A percentile compares a stretch with the other conserved stretches of the same genome.
Evolutionary conservation across 441 rosid species (phyloP).

Genomic region (Lepidium campestre): DNA sequence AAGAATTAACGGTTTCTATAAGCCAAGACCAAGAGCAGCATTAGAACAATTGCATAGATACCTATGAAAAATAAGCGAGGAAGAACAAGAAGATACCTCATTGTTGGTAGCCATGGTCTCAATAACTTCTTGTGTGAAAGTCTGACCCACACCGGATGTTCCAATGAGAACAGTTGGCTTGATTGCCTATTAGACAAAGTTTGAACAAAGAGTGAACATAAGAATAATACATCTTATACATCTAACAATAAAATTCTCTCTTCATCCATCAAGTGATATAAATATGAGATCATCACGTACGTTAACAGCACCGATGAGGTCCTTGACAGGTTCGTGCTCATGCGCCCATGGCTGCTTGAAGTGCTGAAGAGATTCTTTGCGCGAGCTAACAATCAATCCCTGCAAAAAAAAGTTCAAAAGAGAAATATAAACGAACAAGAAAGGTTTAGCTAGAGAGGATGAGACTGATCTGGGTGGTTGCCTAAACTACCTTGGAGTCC

Average conservation of each 20-base stretch:
- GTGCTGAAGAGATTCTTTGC: constrained; percentile 84
- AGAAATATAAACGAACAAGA: background rate
- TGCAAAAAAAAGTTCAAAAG: constrained; percentile 21
- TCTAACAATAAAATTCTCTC: background rate
- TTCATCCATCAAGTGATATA: background rate
- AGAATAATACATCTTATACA: background rate
- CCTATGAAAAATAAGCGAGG: background rate
- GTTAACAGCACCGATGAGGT: constrained; percentile 68
- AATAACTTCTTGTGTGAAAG: constrained; percentile 84
- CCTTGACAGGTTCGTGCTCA: constrained; percentile 63
- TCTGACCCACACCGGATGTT: constrained; percentile 88
- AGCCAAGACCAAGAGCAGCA: constrained; percentile 4
- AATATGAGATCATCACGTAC: constrained; percentile 29
- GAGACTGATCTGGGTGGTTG: background rate
- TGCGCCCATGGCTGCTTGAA: constrained; percentile 97
- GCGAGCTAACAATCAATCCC: constrained; percentile 82
- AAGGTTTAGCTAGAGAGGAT: background rate
- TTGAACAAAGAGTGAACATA: background rate
- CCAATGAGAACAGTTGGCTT: constrained; percentile 91
- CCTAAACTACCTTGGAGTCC: constrained; percentile 66
- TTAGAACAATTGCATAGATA: constrained; percentile 1
- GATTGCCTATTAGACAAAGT: constrained; percentile 52
- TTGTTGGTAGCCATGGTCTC: constrained; percentile 82
- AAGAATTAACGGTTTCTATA: constrained; percentile 83
- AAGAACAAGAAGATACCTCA: constrained; percentile 42